Evolutionary conservation across 1,284 basidiomycete genomes (phyloP), one percentile per base, ranked within the genome.

Genomic region (Sphagnurus paluster): DNA sequence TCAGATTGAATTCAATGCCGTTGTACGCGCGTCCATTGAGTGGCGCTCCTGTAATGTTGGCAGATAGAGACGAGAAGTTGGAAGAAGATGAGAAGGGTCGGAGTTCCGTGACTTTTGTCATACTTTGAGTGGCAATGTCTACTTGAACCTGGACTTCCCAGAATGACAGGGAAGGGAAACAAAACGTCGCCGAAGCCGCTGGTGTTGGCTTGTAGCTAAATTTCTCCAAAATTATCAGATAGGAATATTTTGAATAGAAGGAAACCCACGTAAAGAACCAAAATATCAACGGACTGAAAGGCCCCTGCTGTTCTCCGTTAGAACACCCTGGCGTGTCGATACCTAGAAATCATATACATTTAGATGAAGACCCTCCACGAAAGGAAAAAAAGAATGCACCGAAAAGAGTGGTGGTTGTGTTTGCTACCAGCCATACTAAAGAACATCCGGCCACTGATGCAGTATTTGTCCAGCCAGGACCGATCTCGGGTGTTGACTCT

Each of bases 221-320:
- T n/a, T n/a, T n/a, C n/a, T n/a, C n/a, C n/a, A n/a, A n/a, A n/a
- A n/a, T n/a, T n/a, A n/a, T n/a, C n/a, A n/a, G n/a, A n/a, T n/a
- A n/a, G n/a, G n/a, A n/a, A n/a, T n/a, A n/a, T n/a, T n/a, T n/a
- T n/a, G n/a, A n/a, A n/a, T 19, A 10, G 14, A 34, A 23, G 20
- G 40, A 11, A 10, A 54, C 67, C 48, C 57, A 75, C 53, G 70
- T 70, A 60, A 80, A 79, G 56, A 77, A 77, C 79, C 78, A 80
- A 58, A 80, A 78, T 7, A 77, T 64, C n/a, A 77, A 67, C 0
- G 77, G 76, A 10, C 61, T 66, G 34, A 75, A 76, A 39, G 72
- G 65, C 5, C 60, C 54, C 1, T 66, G 62, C 4, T 54, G 49
- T 16, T 39, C 5, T 26, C 53, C 30, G 4, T 25, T 51, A 42